Percentiles rank a stretch among this genome's conserved stretches.
Conservation (phyloP, 192 early-diverging fungal genomes). For the Backusella circina region DNA sequence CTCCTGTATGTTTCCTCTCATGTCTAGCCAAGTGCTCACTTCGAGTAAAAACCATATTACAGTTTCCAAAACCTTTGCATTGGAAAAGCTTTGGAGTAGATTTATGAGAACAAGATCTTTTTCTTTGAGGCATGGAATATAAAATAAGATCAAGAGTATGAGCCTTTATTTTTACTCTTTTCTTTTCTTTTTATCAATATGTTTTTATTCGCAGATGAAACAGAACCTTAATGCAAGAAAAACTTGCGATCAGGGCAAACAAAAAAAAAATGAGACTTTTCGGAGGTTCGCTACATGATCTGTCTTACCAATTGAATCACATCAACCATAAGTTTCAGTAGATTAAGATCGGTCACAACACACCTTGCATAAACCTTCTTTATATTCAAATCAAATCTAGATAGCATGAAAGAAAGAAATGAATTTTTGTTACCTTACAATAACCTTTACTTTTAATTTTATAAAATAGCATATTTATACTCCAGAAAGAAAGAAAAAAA, state of each 20-base stretch:
- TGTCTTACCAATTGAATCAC: not conserved
- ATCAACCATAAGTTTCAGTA: not conserved
- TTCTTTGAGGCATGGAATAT: not conserved
- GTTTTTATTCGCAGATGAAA: slow-evolving; percentile 10
- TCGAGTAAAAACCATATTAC: slow-evolving; percentile 50
- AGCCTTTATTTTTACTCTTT: not conserved
- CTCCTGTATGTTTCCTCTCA: slow-evolving; percentile 15
- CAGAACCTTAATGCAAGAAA: not conserved
- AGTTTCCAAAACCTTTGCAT: slow-evolving; percentile 48
- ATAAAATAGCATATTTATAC: not conserved
- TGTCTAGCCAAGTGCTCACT: slow-evolving; percentile 47
- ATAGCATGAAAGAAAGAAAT: not conserved
- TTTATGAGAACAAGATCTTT: not conserved
- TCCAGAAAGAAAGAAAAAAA: not conserved
- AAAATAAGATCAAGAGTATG: not conserved
- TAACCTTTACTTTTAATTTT: not conserved
- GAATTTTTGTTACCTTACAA: not conserved
- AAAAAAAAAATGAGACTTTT: slow-evolving; percentile 4
- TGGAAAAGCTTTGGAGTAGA: slow-evolving; percentile 34
- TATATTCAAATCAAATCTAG: not conserved
- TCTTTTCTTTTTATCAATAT: not conserved
- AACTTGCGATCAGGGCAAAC: not conserved
- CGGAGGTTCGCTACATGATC: not conserved
- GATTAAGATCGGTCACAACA: not conserved
- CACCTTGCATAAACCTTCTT: not conserved